A percentile compares a stretch with the other conserved stretches of the same genome.
Conservation (phyloP, 106 monocot genomes). For the Narthecium ossifragum region DNA sequence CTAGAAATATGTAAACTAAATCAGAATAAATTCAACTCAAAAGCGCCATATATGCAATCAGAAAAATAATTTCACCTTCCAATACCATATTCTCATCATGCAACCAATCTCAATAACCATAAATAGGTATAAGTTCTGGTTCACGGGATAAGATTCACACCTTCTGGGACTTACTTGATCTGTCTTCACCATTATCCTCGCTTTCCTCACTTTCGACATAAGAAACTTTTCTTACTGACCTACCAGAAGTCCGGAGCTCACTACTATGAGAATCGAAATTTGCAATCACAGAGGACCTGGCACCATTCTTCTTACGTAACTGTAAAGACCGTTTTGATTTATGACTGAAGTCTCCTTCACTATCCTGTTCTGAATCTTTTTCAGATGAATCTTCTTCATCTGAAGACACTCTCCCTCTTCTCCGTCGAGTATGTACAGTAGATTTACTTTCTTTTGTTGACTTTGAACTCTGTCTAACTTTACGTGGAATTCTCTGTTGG, state of each 20-base stretch:
- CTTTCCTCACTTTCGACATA: constrained; percentile 99
- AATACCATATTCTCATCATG: too few relatives aligned
- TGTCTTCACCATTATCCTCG: constrained; percentile 78
- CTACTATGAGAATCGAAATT: constrained; percentile 28
- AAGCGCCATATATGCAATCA: too few relatives aligned
- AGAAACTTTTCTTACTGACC: constrained; percentile 84
- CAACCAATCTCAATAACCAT: not conserved
- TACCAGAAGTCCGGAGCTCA: constrained; percentile 76
- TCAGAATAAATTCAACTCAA: too few relatives aligned
- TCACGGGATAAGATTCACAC: constrained; percentile 12
- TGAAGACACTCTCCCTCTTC: constrained; percentile 48
- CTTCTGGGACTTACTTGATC: constrained; percentile 60
- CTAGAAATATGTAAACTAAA: too few relatives aligned
- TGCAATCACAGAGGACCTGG: constrained; percentile 8
- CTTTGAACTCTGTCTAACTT: constrained; percentile 33
- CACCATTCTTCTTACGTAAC: constrained; percentile 34
- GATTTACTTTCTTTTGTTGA: constrained; percentile 43
- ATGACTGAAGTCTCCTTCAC: constrained; percentile 44
- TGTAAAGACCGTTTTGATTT: constrained; percentile 35
- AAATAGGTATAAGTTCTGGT: not conserved
- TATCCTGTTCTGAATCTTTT: constrained; percentile 57
- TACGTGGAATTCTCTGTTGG: constrained; percentile 19
- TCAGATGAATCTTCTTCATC: constrained; percentile 63
- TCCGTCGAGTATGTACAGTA: constrained; percentile 28
- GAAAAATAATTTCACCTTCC: too few relatives aligned